Percentiles rank a stretch among this genome's conserved stretches.
phyloP scores from a whole-genome alignment of 768 basidiomycete genomes.

The Sarcodon aspratus region DNA sequence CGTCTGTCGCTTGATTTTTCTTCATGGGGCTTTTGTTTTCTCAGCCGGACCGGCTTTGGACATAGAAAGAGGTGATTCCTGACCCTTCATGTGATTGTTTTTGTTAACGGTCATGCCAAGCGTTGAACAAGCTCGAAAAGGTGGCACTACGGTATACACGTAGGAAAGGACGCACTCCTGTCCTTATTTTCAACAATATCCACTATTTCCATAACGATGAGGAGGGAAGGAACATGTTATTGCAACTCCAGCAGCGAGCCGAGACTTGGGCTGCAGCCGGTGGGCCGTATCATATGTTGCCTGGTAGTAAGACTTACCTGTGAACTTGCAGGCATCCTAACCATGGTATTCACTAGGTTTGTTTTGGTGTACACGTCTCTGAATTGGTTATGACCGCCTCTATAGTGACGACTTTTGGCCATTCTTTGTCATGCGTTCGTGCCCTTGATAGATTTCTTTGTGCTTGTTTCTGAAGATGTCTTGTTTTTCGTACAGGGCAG shows the following conservation, averaged over 20 bases:
- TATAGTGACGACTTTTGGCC: constrained; percentile 80
- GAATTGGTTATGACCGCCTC: constrained; percentile 1
- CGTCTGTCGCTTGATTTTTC: constrained; percentile 5
- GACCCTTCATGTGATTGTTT: background rate
- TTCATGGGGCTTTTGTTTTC: background rate
- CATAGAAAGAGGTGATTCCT: constrained; percentile 57
- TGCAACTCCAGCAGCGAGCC: constrained; percentile 79
- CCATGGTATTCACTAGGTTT: constrained; percentile 70
- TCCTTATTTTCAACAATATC: constrained; percentile 74
- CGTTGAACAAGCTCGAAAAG: constrained; percentile 76
- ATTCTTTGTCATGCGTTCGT: constrained; percentile 53
- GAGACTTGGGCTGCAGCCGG: constrained; percentile 80
- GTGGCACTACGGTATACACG: constrained; percentile 60
- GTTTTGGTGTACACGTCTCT: constrained; percentile 8
- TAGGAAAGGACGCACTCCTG: constrained; percentile 52
- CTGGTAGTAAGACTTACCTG: background rate
- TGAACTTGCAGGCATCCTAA: constrained; percentile 46
- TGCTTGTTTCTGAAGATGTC: constrained; percentile 3
- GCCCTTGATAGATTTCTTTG: constrained; percentile 1
- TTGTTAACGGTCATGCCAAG: constrained; percentile 18
- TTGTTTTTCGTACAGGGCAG: constrained; percentile 32
- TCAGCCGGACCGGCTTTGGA: constrained; percentile 67
- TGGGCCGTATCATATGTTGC: constrained; percentile 17
- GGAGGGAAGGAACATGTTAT: constrained; percentile 64
- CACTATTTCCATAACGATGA: constrained; percentile 71